phyloP scores from a whole-genome alignment of 306 rosid species.

The Casuarina glauca region DNA sequence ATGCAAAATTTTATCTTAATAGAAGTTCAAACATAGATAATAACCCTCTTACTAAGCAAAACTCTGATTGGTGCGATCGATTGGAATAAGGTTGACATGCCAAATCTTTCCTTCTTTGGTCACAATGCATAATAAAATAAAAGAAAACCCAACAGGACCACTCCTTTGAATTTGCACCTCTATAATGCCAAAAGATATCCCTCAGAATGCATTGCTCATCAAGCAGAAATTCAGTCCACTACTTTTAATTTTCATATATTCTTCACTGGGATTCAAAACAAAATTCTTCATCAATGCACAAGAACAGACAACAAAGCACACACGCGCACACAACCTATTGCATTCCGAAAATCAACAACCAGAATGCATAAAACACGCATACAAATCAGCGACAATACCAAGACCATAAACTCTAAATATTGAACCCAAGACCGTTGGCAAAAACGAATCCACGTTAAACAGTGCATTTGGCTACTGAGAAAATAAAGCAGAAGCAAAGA shows the following conservation, averaged over 20 bases:
- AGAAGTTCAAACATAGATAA: not conserved
- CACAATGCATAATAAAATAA: too few relatives aligned
- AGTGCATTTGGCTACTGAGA: not conserved
- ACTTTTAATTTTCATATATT: constrained; percentile 35
- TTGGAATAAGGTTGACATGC: too few relatives aligned
- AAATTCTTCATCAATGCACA: not conserved
- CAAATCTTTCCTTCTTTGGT: too few relatives aligned
- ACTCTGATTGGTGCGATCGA: too few relatives aligned
- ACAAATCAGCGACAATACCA: not conserved
- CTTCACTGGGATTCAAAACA: constrained; percentile 40
- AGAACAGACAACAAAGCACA: not conserved
- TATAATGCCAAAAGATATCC: constrained; percentile 25
- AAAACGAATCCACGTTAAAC: not conserved
- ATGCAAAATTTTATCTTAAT: not conserved
- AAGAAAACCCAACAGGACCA: not conserved
- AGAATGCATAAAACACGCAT: not conserved
- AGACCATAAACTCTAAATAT: not conserved
- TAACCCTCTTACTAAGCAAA: too few relatives aligned
- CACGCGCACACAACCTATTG: not conserved
- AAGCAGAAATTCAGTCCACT: constrained; percentile 56
- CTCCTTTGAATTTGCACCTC: not conserved
- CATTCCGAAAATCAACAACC: not conserved
- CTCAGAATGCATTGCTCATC: constrained; percentile 50
- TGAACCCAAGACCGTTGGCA: not conserved
- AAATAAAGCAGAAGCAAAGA: not conserved